Evolutionary conservation across 2,329 filamentous ascomycete genomes (phyloP).

Genomic region (Colletotrichum godetiae): DNA sequence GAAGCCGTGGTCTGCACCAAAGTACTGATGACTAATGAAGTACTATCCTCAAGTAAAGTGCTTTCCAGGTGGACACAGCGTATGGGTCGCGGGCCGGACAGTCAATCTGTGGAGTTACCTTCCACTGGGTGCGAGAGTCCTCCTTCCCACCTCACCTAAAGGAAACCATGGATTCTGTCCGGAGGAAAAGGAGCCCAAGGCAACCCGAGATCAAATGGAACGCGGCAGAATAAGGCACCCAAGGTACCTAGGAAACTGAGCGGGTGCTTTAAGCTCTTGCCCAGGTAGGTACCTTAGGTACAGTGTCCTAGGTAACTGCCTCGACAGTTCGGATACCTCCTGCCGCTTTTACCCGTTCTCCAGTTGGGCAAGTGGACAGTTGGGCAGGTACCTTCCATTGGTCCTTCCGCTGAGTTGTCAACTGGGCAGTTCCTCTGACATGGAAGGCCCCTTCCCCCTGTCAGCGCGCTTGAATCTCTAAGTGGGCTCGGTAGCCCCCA

Average conservation of each 20-base stretch:
- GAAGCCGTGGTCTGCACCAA: too few species aligned
- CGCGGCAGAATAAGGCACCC: too few species aligned
- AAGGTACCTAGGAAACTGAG: too few species aligned
- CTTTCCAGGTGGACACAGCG: too few species aligned
- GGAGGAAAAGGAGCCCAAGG: too few species aligned
- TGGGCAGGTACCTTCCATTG: background rate
- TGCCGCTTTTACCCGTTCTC: background rate
- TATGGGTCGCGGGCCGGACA: background rate
- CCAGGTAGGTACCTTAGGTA: background rate
- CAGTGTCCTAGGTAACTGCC: too few species aligned
- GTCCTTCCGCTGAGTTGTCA: background rate
- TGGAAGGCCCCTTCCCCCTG: background rate
- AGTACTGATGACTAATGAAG: too few species aligned
- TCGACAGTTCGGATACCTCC: background rate
- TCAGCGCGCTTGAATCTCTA: constrained; percentile 26
- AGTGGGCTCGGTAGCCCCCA: constrained; percentile 33
- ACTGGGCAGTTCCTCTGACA: background rate
- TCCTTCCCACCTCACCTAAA: too few species aligned
- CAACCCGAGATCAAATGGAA: too few species aligned
- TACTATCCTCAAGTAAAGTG: too few species aligned
- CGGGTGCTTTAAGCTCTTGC: too few species aligned
- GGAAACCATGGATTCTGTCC: too few species aligned
- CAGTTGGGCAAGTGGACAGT: background rate
- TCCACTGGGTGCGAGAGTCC: background rate
- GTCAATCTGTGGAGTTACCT: background rate